A percentile compares a stretch with the other conserved stretches of the same genome.
Conservation (phyloP, 192 early-diverging fungal genomes). For the Linnemannia schmuckeri region DNA sequence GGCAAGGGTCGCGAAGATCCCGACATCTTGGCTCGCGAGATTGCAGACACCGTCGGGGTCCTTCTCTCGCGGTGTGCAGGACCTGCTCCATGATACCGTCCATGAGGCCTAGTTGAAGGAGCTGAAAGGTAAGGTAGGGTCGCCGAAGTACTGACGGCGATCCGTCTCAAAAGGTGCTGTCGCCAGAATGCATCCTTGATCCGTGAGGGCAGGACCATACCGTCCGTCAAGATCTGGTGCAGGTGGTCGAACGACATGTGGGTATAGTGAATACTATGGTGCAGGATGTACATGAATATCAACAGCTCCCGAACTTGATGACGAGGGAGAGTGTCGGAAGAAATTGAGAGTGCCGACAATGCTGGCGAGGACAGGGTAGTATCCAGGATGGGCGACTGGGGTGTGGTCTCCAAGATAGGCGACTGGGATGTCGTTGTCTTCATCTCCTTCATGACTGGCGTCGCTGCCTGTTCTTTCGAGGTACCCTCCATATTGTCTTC, state of each 20-base stretch:
- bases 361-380: conserved; percentile 35
- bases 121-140: conserved; percentile 17
- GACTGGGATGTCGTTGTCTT: conserved; percentile 21
- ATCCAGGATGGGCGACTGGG: conserved; percentile 22
- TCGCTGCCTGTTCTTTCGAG: neutral
- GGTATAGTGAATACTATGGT: conserved; percentile 51
- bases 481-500: neutral
- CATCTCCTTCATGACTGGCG: conserved; percentile 5
- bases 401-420: conserved; percentile 22
- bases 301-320: conserved; percentile 53
- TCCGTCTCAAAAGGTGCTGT: conserved; percentile 42
- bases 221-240: conserved; percentile 37
- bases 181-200: conserved; percentile 55
- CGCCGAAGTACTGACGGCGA: conserved; percentile 30
- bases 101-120: conserved; percentile 11
- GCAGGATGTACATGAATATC: conserved; percentile 48
- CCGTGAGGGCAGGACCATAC: conserved; percentile 36
- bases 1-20: neutral
- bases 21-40: conserved; percentile 15
- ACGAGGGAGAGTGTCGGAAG: conserved; percentile 35
- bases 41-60: neutral
- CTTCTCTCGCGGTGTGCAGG: conserved; percentile 15
- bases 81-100: conserved; percentile 27
- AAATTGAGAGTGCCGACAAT: conserved; percentile 37
- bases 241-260: conserved; percentile 50